A percentile compares a stretch with the other conserved stretches of the same genome.
These are phyloP conservation scores for Sporobolomyces roseus DNA, from an alignment of 768 basidiomycete species.

Conservation along the genomic window DNA sequence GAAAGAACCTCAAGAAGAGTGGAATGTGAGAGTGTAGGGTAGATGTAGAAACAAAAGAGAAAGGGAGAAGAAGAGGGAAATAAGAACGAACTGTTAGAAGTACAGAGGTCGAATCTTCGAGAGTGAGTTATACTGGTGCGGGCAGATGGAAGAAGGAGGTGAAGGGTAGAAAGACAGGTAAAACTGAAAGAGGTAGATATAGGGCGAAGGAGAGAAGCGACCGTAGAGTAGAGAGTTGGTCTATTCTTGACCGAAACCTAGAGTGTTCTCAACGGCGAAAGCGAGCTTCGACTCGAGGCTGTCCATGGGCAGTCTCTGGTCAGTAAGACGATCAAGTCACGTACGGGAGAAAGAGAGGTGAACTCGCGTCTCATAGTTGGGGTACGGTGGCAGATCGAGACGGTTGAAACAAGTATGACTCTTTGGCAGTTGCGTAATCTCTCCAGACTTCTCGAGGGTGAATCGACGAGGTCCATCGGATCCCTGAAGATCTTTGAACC, in stretches of 20 bases:
- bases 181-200: background rate
- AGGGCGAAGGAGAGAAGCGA: background rate
- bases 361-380: constrained; percentile 47
- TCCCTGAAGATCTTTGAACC: constrained; percentile 97
- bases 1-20: background rate
- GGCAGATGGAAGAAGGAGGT: background rate
- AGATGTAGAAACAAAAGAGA: background rate
- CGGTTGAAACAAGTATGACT: constrained; percentile 96
- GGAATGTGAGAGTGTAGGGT: background rate
- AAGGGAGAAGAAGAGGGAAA: background rate
- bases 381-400: constrained; percentile 96
- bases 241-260: constrained; percentile 40
- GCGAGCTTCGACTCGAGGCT: constrained; percentile 83
- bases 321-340: background rate
- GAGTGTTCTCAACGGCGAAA: constrained; percentile 69
- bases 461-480: constrained; percentile 95
- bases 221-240: background rate
- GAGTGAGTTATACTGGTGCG: background rate
- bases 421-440: constrained; percentile 93
- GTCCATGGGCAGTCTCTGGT: background rate
- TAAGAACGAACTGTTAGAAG: no score
- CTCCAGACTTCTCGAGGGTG: constrained; percentile 96
- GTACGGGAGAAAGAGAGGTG: background rate
- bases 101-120: no score
- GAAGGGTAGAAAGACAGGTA: background rate